Percentiles rank a stretch among this genome's conserved stretches.
These are phyloP conservation scores for Haematococcus sp. DNA, from an alignment of 139 green algal species.

Conservation along the genomic window DNA sequence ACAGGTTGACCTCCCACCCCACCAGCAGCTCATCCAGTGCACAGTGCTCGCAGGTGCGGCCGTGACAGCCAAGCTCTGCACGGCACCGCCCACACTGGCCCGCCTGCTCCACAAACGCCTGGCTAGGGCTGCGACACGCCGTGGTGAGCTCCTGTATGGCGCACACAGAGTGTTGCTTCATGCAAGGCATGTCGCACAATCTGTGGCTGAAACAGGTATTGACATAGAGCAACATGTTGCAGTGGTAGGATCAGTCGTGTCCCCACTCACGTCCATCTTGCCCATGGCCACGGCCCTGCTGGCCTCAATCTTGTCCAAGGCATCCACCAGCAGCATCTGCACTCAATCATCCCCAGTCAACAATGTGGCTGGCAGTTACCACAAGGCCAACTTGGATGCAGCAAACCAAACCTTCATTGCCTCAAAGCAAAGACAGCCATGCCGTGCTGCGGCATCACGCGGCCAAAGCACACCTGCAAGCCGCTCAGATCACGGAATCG, in stretches of 20 bases:
- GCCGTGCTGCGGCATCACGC: too few species aligned
- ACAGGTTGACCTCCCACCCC: conserved; percentile 61
- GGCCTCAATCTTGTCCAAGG: conserved; percentile 39
- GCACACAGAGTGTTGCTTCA: too few species aligned
- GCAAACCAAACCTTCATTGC: too few species aligned
- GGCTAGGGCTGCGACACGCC: background rate
- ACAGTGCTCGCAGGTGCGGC: conserved; percentile 74
- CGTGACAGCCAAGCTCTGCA: conserved; percentile 43
- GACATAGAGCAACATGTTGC: too few species aligned
- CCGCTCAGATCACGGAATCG: conserved; percentile 52
- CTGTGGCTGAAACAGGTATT: too few species aligned
- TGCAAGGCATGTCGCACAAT: too few species aligned
- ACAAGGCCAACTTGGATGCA: too few species aligned
- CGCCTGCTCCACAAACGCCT: conserved; percentile 43
- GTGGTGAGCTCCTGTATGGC: conserved; percentile 12
- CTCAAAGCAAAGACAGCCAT: too few species aligned
- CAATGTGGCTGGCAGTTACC: background rate
- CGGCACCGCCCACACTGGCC: conserved; percentile 46
- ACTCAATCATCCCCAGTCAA: background rate
- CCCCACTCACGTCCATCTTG: conserved; percentile 10
- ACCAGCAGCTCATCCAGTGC: conserved; percentile 65
- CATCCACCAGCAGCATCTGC: conserved; percentile 49
- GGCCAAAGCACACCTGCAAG: conserved; percentile 31
- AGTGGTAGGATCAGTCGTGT: too few species aligned
- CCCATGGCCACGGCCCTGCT: conserved; percentile 20